phyloP scores from a whole-genome alignment of 1,284 basidiomycete genomes.

The Austropuccinia psidii region DNA sequence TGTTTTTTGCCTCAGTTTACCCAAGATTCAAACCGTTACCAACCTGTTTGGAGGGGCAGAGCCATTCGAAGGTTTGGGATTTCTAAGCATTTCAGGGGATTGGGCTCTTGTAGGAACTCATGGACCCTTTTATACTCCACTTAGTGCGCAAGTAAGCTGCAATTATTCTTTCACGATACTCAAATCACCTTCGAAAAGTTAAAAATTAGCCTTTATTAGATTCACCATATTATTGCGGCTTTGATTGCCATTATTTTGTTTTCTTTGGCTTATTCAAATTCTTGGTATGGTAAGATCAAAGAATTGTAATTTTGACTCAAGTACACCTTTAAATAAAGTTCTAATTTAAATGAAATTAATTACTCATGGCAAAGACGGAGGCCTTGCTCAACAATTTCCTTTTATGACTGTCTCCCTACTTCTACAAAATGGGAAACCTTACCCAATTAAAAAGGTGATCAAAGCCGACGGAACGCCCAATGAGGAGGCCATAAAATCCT shows the following conservation, averaged over 20 bases:
- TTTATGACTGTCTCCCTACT: conserved; percentile 32
- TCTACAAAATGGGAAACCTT: not conserved
- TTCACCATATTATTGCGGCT: conserved; percentile 34
- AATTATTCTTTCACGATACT: not conserved
- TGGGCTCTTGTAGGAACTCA: conserved; percentile 31
- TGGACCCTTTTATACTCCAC: conserved; percentile 29
- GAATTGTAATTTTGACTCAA: not conserved
- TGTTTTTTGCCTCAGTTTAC: conserved; percentile 26
- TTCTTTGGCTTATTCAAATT: conserved; percentile 21
- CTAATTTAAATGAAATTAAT: not conserved
- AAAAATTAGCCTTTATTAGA: not conserved
- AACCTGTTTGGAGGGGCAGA: conserved; percentile 30
- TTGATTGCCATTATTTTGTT: conserved; percentile 27
- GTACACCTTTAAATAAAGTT: not conserved
- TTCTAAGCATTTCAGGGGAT: conserved; percentile 24
- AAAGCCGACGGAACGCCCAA: conserved; percentile 20
- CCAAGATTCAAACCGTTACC: conserved; percentile 9
- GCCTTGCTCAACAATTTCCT: conserved; percentile 27
- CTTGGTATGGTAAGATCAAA: conserved; percentile 31
- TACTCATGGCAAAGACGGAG: not conserved
- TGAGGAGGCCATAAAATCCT: conserved; percentile 11
- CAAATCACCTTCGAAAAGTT: not conserved
- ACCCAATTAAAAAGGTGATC: conserved; percentile 29
- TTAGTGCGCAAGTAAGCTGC: conserved; percentile 23
- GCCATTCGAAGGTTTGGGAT: conserved; percentile 35